Evolutionary conservation across 2,329 filamentous ascomycete species (phyloP).

Genomic region (Verticillium tricorpus): DNA sequence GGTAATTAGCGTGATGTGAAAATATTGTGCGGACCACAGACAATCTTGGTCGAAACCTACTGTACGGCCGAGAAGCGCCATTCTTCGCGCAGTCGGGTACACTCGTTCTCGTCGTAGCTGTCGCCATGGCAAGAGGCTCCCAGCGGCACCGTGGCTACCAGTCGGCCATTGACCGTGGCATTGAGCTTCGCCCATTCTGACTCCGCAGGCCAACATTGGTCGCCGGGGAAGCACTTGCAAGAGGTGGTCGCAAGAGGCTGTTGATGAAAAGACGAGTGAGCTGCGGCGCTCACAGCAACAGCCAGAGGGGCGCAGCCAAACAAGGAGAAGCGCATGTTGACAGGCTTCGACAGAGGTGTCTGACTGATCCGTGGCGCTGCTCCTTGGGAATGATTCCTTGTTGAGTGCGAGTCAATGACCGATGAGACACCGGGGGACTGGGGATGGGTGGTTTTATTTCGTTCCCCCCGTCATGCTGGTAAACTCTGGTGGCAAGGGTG

Average conservation of each 20-base stretch:
- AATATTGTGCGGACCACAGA: not conserved
- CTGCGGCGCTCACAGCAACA: not conserved
- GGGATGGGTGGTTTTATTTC: not conserved
- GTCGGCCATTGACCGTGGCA: conserved; percentile 28
- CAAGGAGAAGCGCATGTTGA: not conserved
- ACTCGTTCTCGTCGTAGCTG: conserved; percentile 2
- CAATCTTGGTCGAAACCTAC: not conserved
- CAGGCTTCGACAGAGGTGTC: not conserved
- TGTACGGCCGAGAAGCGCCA: conserved; percentile 13
- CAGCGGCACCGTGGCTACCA: conserved; percentile 22
- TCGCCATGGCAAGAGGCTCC: conserved; percentile 27
- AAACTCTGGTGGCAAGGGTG: no score
- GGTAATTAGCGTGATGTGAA: not conserved
- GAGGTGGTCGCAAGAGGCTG: conserved; percentile 12
- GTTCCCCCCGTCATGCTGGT: no score
- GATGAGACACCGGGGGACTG: no score
- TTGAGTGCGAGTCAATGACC: no score
- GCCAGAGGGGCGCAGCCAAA: not conserved
- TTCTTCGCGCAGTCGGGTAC: conserved; percentile 18
- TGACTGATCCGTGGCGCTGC: no score
- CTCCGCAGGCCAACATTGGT: conserved; percentile 24
- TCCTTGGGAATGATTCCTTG: no score
- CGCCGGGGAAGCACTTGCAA: conserved; percentile 26
- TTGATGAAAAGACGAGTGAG: not conserved
- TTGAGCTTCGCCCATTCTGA: conserved; percentile 26